Base-by-base conservation (phyloP, 78 protist genomes). In the Mantamonas sphyraenae region DNA sequence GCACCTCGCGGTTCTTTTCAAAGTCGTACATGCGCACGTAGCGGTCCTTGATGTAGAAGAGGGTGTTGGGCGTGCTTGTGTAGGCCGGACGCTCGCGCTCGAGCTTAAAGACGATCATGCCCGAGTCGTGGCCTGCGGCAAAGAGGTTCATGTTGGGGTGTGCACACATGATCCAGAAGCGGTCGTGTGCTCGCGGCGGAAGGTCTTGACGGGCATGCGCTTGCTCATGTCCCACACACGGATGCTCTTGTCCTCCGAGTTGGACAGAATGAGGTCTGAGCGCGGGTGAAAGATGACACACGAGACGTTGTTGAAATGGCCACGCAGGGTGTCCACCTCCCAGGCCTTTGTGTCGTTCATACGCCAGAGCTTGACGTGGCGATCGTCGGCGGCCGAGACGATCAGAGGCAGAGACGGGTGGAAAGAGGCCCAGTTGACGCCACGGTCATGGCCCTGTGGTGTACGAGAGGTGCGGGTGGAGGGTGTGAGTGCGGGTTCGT, bases 341-440 rank as follows among this genome's bases (percentile, higher is more conserved):
- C 90, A 90, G 17, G 93, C 87, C 14, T 47, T 12, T 8, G 66
- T 31, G 31, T 81, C 98, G 62, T 88, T 89, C 87, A 79, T 78
- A 16, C 93, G 64, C 99, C 98, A 95, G n/a, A 94, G 68, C 81
- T 91, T 92, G 60, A 97, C 86, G 28, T 79, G 82, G 22, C 93
- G 78, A 69, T 96, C 99, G 50, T 96, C 98, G 0, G 97, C 91
- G 16, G 93, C 98, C 0, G 97, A 92, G 22, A 93, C 95, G 26
- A 96, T 88, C 65, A 83, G 80, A 45, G 96, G 96, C 67, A 72
- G 72, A 20, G 95, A 53, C 51, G 91, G 97, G 83, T 97, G 99
- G 91, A 97, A 97, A 28, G 94, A 42, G 10, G 94, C 98, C 96
- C 97, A 97, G 84, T 97, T 97, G 45, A 97, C 98, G n/a, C 98